Base-by-base conservation (phyloP, 257 asterid genomes). In the Solanum pinnatisectum region DNA sequence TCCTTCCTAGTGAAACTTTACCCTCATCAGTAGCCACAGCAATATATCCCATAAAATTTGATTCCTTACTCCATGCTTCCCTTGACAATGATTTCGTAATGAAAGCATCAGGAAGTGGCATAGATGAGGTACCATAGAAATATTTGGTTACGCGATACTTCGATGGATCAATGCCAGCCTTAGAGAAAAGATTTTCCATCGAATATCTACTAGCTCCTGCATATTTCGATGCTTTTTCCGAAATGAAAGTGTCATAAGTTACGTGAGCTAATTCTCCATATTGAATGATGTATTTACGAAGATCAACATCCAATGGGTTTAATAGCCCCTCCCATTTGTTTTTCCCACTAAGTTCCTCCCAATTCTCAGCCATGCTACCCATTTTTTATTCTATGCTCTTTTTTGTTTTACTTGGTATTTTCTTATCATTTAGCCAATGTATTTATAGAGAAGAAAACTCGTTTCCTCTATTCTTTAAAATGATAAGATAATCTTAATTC, bases 1-100 rank as follows among this genome's bases (percentile, higher is more conserved):
- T 93, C 46, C 99, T 88, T 7, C 99, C 99, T 39, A 95, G 82
- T 5, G 83, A 93, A 4, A 13, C 12, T 59, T 92, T 93, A 84
- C 96, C 98, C 71, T 92, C 97, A 42, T 96, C 98, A 0, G 96
- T 95, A 0, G 98, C 96, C 92, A 95, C 99, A 3, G 95, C 98
- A 39, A 94, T 93, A 33, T 85, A 96, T 49, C 99, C 99, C 1
- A 96, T 95, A 96, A 98, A 96, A 71, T 96, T 96, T 1, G 98
- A 95, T 59, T 95, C 98, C 91, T 88, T 94, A 78, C 94, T 92
- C 99, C 98, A 95, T 1, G 97, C 94, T 88, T 95, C 98, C 30
- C 97, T 88, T 3, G 98, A 93, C 90, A 91, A 86, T 0, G 98
- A 92, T 92, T 72, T 94, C 20, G 92, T 0, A 10, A 96, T 91